Conservation (phyloP, 345 rosid species). For the Streptanthus diversifolius region DNA sequence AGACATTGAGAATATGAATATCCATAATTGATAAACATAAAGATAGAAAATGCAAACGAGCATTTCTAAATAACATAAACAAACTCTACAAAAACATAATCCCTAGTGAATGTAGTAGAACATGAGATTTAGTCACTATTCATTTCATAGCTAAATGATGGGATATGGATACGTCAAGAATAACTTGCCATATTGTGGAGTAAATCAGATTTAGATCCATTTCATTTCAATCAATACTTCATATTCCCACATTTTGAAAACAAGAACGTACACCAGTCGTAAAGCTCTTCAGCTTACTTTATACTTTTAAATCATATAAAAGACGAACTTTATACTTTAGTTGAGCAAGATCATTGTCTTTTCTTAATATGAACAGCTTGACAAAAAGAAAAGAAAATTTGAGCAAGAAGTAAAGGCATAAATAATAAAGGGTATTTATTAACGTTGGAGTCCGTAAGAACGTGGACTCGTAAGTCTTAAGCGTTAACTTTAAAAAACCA, state of each 20-base stretch:
- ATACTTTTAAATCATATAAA: background rate
- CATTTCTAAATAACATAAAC: background rate
- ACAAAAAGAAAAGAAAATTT: background rate
- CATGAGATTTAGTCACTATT: background rate
- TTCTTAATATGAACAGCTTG: conserved; percentile 11
- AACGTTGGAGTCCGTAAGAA: background rate
- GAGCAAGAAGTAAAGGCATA: background rate
- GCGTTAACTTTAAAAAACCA: background rate
- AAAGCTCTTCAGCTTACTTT: conserved; percentile 3
- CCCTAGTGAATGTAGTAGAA: background rate
- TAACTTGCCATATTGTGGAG: background rate
- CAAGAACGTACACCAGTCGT: background rate
- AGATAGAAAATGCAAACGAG: background rate
- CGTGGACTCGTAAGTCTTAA: conserved; percentile 18
- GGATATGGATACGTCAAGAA: background rate
- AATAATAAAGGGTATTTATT: background rate
- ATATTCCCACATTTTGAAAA: background rate
- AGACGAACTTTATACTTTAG: background rate
- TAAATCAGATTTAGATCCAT: background rate
- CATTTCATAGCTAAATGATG: background rate
- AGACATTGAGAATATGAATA: background rate
- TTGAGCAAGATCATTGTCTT: background rate
- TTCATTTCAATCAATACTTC: background rate
- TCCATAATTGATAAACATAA: background rate
- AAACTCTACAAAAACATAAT: background rate